Evolutionary conservation across 2,329 filamentous ascomycete species (phyloP).

Genomic region (Penicillium thymicola): DNA sequence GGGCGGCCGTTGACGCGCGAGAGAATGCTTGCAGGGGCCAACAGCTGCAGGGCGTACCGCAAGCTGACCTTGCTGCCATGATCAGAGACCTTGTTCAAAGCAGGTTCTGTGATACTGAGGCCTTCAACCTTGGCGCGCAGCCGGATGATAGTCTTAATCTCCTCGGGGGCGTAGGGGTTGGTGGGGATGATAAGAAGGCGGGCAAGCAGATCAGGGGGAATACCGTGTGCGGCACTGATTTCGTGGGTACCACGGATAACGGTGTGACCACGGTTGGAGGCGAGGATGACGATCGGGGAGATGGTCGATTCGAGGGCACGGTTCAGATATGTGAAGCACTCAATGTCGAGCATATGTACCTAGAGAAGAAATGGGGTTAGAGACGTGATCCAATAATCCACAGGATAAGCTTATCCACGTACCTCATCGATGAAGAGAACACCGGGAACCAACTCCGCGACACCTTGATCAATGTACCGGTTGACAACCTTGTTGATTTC

Average conservation of each 20-base stretch:
- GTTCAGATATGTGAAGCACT: slow-evolving; percentile 99
- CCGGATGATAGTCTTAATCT: slow-evolving; percentile 89
- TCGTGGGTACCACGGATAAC: slow-evolving; percentile 82
- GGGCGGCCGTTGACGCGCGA: slow-evolving; percentile 76
- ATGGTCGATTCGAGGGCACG: slow-evolving; percentile 93
- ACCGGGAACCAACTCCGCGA: slow-evolving; percentile 95
- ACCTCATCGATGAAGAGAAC: slow-evolving; percentile 99
- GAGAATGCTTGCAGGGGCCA: slow-evolving; percentile 86
- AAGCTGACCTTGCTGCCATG: slow-evolving; percentile 87
- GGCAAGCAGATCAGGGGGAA: slow-evolving; percentile 88
- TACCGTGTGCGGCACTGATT: slow-evolving; percentile 82
- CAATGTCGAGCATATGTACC: slow-evolving; percentile 99
- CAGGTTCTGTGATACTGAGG: slow-evolving; percentile 73
- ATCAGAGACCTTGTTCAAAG: slow-evolving; percentile 80
- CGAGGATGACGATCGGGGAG: slow-evolving; percentile 93
- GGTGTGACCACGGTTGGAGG: slow-evolving; percentile 92
- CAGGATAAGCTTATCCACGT: slow-evolving; percentile 28
- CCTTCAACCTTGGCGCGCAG: slow-evolving; percentile 80
- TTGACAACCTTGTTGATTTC: slow-evolving; percentile 99
- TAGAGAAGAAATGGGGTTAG: slow-evolving; percentile 37
- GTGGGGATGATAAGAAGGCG: slow-evolving; percentile 96
- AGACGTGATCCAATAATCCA: slow-evolving; percentile 19
- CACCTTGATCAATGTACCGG: slow-evolving; percentile 97
- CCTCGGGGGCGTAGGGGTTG: slow-evolving; percentile 78
- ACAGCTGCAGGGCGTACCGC: slow-evolving; percentile 86